Evolutionary conservation across 805 yeast species (phyloP), one percentile per base, ranked within the genome.

Genomic region (Ogataea thermomethanolica): DNA sequence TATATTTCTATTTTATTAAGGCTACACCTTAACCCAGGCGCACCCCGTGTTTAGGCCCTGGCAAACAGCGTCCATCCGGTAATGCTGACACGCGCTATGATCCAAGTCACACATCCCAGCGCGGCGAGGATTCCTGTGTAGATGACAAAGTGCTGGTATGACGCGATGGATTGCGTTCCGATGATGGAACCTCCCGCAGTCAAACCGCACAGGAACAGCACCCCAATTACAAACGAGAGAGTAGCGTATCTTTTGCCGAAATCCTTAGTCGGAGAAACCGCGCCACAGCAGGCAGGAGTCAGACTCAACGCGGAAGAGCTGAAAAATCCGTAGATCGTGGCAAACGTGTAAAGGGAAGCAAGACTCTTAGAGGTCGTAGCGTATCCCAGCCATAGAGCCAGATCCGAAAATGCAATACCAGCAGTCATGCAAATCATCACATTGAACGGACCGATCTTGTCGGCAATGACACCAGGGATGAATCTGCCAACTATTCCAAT

Each of bases 321-420:
- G 35, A 71, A 63, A 41, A 79, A 70, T 0, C 86, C 86, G 54
- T 71, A 78, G 4, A 27, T 52, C 38, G 27, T 70, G 8, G 50
- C 64, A 58, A 76, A 81, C 1, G 67, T 70, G 52, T 74, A 76
- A 36, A 80, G 52, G 0, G 69, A 69, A 2, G 55, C 59, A 23
- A 61, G 45, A 29, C 49, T 37, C 24, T 38, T 33, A 7, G 73
- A 63, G 25, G 50, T 50, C 11, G 54, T 43, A 1, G 81, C 82
- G 45, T 76, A 71, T 1, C 86, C 86, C 8, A 79, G 58, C 85
- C 86, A 79, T 10, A 81, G 49, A 0, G 66, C 67, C 28, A 80
- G 59, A 11, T 74, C 67, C 22, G 73, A 57, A 0, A 78, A n/a
- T 1, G 68, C 58, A 17, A 74, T 67, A 7, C 76, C 60, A 3